phyloP scores from a whole-genome alignment of 257 asterid genomes.

The Solanum habrochaites region DNA sequence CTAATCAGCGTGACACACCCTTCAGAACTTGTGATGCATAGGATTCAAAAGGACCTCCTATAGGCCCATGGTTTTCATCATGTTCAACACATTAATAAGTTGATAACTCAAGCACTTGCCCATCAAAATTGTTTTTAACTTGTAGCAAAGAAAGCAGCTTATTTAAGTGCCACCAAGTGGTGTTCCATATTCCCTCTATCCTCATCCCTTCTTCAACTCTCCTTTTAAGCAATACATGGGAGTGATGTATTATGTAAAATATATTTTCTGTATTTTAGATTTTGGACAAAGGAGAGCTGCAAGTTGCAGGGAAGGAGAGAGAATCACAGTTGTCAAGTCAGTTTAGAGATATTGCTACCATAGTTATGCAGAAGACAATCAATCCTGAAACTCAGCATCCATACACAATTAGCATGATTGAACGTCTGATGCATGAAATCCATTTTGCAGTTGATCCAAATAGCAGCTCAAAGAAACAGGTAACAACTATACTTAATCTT shows the following conservation, averaged over 20 bases:
- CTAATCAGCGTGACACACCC: not conserved
- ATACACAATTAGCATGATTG: constrained; percentile 92
- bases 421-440: constrained; percentile 90
- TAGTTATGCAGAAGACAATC: constrained; percentile 86
- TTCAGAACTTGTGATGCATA: not conserved
- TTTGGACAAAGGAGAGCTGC: constrained; percentile 95
- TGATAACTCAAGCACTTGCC: not conserved
- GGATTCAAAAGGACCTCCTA: not conserved
- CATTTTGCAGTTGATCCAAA: constrained; percentile 88
- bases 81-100: not conserved
- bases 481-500: not conserved
- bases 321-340: constrained; percentile 85
- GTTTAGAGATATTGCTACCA: constrained; percentile 87
- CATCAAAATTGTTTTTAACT: not conserved
- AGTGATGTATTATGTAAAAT: not conserved
- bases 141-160: not conserved
- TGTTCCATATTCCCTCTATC: not conserved
- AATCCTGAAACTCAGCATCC: constrained; percentile 91
- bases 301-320: constrained; percentile 97
- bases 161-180: not conserved
- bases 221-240: not conserved
- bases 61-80: not conserved
- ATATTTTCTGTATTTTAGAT: constrained; percentile 35
- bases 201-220: not conserved
- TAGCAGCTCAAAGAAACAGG: constrained; percentile 97